phyloP scores from a whole-genome alignment of 306 rosid genomes.

The Casuarina cunninghamiana region DNA sequence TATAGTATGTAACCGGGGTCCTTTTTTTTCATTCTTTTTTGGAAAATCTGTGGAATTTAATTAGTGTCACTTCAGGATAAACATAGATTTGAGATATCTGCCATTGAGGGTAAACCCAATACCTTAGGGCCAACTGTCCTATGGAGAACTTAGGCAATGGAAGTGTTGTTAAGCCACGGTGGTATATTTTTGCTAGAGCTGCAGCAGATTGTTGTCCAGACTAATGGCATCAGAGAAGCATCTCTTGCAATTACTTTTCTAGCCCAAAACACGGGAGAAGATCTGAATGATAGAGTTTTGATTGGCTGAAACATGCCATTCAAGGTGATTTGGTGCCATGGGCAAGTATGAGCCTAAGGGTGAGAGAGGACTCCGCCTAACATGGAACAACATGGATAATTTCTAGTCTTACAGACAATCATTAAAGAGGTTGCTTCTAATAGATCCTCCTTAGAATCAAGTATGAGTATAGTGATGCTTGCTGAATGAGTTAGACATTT shows the following conservation, averaged over 20 bases:
- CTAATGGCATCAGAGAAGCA: background rate
- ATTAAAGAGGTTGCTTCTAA: background rate
- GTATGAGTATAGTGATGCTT: background rate
- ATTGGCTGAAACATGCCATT: slow-evolving; percentile 2
- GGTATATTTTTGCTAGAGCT: slow-evolving; percentile 1
- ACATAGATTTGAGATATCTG: background rate
- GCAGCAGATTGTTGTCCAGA: background rate
- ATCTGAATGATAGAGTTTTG: background rate
- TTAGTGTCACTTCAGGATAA: background rate
- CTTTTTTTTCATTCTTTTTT: background rate
- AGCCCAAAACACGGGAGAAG: background rate
- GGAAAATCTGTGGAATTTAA: background rate
- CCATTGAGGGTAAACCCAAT: background rate
- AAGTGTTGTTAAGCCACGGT: background rate
- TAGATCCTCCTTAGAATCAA: background rate
- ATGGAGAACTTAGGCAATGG: background rate
- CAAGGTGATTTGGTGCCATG: background rate
- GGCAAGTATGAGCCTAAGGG: background rate
- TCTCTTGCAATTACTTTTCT: background rate
- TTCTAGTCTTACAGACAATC: background rate
- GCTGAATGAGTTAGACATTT: no score
- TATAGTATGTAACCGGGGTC: background rate
- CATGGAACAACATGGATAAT: background rate
- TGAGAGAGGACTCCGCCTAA: background rate
- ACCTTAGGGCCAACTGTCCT: background rate